Base-by-base conservation (phyloP, 805 yeast species). In the Isabelozyma rhagii region DNA sequence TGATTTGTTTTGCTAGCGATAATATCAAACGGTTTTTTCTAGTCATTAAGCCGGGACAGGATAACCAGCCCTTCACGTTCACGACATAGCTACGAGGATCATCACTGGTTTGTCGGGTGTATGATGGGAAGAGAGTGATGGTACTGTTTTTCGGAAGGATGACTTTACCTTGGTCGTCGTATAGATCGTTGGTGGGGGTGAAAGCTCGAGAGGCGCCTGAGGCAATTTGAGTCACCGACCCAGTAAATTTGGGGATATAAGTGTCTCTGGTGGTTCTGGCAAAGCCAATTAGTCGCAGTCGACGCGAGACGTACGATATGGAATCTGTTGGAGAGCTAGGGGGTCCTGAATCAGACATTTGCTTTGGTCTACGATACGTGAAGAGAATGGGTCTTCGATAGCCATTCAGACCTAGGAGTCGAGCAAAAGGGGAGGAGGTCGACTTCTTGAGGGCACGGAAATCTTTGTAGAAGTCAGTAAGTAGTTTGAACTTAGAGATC, bases 21-120 rank as follows among this genome's bases (percentile, higher is more conserved):
- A 87, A 63, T 31, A 92, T 72, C 42, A 92, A 63, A 50, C 84
- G 71, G 64, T 90, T 89, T 59, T 86, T 89, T 41, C 96, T 73
- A 29, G 80, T 78, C 74, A 83, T 79, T 8, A 78, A 71, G 0
- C 96, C 96, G 0, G 91, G 89, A 41, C 87, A 75, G 9, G 81
- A 75, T 27, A 87, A 69, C 79, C 87, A 81, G 6, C 97, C 97
- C 42, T 88, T 76, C 3, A 92, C 81, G 36, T 82, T 82, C 39
- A 79, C 78, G 54, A 72, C 81, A 46, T 71, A 74, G 4, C 28
- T 29, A 1, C 41, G 46, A 17, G 48, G 50, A 7, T 57, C 63
- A 34, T 57, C 51, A 8, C 47, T 51, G 11, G 14, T 11, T n/a
- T 52, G 47, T 9, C 72, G 56, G 2, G 78, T 66, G 54, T 72